Conservation (phyloP, 495 filamentous ascomycete genomes). For the Hypomontagnella submonticulosa region DNA sequence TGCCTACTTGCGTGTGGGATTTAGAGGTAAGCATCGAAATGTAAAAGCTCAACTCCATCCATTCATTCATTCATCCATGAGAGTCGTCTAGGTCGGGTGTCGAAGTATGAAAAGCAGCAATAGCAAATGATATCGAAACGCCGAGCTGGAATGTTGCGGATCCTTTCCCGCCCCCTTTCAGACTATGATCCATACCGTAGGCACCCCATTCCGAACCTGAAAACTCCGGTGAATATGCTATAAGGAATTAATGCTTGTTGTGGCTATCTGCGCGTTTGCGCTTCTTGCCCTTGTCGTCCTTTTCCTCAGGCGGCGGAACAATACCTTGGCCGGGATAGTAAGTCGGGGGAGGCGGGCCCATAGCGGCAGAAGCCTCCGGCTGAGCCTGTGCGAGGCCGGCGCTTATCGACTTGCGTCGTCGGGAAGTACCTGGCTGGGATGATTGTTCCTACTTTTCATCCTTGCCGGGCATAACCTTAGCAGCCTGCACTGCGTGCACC, state of each 20-base stretch:
- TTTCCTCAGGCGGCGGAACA: neutral
- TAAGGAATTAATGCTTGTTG: neutral
- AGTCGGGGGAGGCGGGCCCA: too few relatives aligned
- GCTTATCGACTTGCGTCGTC: slow-evolving; percentile 6
- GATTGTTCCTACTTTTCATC: slow-evolving; percentile 52
- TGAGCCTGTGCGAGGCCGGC: neutral
- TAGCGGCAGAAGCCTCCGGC: neutral
- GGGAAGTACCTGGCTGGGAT: neutral
- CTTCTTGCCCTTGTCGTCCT: neutral
- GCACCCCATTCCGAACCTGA: slow-evolving; percentile 2
- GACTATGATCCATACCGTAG: slow-evolving; percentile 4
- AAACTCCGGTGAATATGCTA: slow-evolving; percentile 19
- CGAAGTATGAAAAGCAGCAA: neutral
- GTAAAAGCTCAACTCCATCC: too few relatives aligned
- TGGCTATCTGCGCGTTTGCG: too few relatives aligned
- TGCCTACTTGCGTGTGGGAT: too few relatives aligned
- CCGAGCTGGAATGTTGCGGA: slow-evolving; percentile 14
- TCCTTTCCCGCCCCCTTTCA: slow-evolving; percentile 11
- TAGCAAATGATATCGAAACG: slow-evolving; percentile 20
- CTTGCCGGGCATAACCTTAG: slow-evolving; percentile 77
- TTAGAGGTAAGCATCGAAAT: too few relatives aligned
- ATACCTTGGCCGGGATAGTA: neutral
- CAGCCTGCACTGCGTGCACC: slow-evolving; percentile 94
- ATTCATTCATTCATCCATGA: too few relatives aligned
- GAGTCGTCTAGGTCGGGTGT: neutral